phyloP scores from a whole-genome alignment of 768 basidiomycete genomes.

The Boletus insuetus region DNA sequence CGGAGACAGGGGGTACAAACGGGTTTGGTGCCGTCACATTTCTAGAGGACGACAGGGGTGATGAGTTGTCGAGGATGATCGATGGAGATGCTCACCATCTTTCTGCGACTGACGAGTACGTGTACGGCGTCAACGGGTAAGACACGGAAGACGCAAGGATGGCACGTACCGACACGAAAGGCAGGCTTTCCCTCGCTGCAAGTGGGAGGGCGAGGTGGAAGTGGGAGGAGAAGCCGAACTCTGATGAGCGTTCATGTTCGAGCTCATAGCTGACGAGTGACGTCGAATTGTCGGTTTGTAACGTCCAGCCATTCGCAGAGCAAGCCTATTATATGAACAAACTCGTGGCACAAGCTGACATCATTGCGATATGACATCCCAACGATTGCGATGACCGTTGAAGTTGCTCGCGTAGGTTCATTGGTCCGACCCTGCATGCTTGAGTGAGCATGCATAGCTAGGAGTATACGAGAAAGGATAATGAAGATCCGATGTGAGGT shows the following conservation, averaged over 20 bases:
- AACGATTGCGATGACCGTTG: background rate
- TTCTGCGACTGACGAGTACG: slow-evolving; percentile 39
- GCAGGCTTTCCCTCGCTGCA: slow-evolving; percentile 52
- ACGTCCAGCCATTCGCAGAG: background rate
- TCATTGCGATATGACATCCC: background rate
- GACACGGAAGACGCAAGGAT: background rate
- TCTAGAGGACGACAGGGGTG: slow-evolving; percentile 34
- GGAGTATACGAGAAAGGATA: background rate
- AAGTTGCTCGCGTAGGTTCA: background rate
- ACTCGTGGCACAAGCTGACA: background rate
- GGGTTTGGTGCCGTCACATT: slow-evolving; percentile 66
- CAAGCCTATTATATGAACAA: slow-evolving; percentile 12
- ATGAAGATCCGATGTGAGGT: background rate
- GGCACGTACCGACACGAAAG: slow-evolving; percentile 47
- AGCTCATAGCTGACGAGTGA: background rate
- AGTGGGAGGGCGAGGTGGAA: slow-evolving; percentile 7
- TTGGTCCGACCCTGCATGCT: background rate
- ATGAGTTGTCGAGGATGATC: background rate
- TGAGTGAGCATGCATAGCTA: background rate
- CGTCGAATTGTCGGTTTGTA: background rate
- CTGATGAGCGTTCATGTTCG: slow-evolving; percentile 1
- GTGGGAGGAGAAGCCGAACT: background rate
- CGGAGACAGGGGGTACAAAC: slow-evolving; percentile 61
- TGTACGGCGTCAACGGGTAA: background rate
- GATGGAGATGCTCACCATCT: slow-evolving; percentile 37